Base-by-base conservation (phyloP, 495 filamentous ascomycete species). In the Ascodesmis nigricans region DNA sequence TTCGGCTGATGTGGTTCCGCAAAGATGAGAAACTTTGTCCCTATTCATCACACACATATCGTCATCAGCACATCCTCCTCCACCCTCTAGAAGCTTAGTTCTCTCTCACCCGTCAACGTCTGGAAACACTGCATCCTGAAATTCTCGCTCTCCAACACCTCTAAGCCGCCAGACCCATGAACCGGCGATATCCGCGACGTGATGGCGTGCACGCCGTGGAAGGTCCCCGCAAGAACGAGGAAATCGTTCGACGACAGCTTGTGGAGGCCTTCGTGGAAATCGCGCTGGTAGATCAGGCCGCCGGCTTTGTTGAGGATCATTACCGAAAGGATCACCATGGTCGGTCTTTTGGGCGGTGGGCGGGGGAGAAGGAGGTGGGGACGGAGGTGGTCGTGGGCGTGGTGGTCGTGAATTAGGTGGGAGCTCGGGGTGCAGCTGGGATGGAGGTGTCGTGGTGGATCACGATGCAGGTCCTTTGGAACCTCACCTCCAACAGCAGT, bases 271-370 rank as follows among this genome's bases (percentile, higher is more conserved):
- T 70, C 66, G 47, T 80, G 70, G 59, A 95, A 95, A 45, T 81
- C 76, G 33, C 79, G 77, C 57, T 91, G 80, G 60, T 91, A 97
- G 55, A 95, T 76, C 38, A 97, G 64, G 39, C 87, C 87, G 26
- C 87, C 87, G 31, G 87, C 82, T 63, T 95, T 95, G 62, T 92
- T 93, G 60, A 97, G 91, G 45, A 97, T 78, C 43, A 95, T 77
- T 38, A 97, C 71, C 33, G 79, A 73, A 58, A 84, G 81, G 50
- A 97, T 75, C 36, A 79, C 74, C 87, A 83, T 42, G 44, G 30
- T 18, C 23, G 15, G n/a, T n/a, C n/a, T n/a, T n/a, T n/a, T n/a
- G n/a, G n/a, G n/a, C n/a, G n/a, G n/a, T n/a, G n/a, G n/a, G n/a
- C n/a, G n/a, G n/a, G n/a, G n/a, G n/a, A n/a, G n/a, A n/a, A n/a